phyloP scores from a whole-genome alignment of 352 stramenopile genomes.

The Globisporangium iwayamae region DNA sequence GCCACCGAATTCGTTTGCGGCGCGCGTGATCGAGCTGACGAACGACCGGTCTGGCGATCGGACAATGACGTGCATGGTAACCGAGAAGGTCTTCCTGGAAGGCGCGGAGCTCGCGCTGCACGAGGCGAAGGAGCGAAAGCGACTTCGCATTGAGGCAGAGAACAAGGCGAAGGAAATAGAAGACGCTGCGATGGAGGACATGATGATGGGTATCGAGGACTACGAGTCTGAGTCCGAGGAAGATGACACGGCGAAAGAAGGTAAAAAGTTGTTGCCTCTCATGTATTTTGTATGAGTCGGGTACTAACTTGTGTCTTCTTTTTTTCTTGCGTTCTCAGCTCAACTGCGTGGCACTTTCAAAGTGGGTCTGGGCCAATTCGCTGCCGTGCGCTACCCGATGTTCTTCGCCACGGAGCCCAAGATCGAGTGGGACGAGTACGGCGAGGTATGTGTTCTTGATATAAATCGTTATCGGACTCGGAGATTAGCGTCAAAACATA shows the following conservation, averaged over 20 bases:
- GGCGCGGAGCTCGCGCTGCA: constrained; percentile 81
- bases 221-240: constrained; percentile 85
- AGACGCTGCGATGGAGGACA: constrained; percentile 88
- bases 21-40: constrained; percentile 51
- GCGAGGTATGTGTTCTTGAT: constrained; percentile 40
- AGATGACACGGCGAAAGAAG: constrained; percentile 61
- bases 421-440: constrained; percentile 89
- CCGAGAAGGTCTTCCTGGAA: constrained; percentile 71
- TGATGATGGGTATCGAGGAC: constrained; percentile 90
- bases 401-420: constrained; percentile 86
- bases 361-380: constrained; percentile 80
- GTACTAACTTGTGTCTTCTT: background rate
- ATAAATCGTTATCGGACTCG: background rate
- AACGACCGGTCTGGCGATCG: constrained; percentile 48
- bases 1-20: constrained; percentile 63
- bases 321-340: constrained; percentile 24
- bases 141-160: constrained; percentile 79
- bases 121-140: constrained; percentile 84
- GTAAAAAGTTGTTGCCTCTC: constrained; percentile 13
- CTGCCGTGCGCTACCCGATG: constrained; percentile 83
- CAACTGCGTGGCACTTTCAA: constrained; percentile 86
- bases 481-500: background rate
- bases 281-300: too few relatives aligned
- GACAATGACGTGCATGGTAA: constrained; percentile 56
- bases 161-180: constrained; percentile 88